Base-by-base conservation (phyloP, 2,329 filamentous ascomycete species). In the Furcasterigmium furcatum region DNA sequence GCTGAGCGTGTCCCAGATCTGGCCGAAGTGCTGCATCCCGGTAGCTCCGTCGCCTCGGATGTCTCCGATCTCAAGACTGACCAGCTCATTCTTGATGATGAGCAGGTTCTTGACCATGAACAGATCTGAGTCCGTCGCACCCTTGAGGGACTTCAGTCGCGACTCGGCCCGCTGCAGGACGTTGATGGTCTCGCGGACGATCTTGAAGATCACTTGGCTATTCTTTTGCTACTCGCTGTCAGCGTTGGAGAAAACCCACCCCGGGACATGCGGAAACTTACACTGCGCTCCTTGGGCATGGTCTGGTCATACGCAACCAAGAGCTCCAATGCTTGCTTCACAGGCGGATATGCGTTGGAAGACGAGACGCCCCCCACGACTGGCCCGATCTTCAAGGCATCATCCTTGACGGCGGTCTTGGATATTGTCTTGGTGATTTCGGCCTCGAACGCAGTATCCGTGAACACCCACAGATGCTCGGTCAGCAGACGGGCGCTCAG, bases 41-140 rank as follows among this genome's bases (percentile, higher is more conserved):
- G 68, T 61, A 7, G 67, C 64, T 4, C 71, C 68, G 38, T 77
- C 72, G 45, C 76, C 77, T 48, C 80, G 71, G 14, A 82, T 76
- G 53, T 84, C 80, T 43, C 80, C 91, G 54, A 99, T 96, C 68
- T 99, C 94, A 50, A 99, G 91, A 9, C 91, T 91, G 21, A 99
- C 84, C 43, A 99, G 87, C 62, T 96, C 89, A 61, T 96, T 95
- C 66, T 97, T 97, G 43, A 99, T 80, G 41, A 96, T 85, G 41
- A 99, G 85, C 2, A 99, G 78, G 62, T 99, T 96, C 56, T 92
- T 94, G 57, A 99, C 85, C 59, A 96, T 84, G 67, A 99, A 99
- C 5, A 99, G 77, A 55, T 96, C 88, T 0, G 87, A 80, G 61
- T 97, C 91, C 7, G 85, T 61, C 19, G 77, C 73, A 46, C 66